Evolutionary conservation across 805 yeast species (phyloP).

Genomic region (Kodamaea neixiangensis): DNA sequence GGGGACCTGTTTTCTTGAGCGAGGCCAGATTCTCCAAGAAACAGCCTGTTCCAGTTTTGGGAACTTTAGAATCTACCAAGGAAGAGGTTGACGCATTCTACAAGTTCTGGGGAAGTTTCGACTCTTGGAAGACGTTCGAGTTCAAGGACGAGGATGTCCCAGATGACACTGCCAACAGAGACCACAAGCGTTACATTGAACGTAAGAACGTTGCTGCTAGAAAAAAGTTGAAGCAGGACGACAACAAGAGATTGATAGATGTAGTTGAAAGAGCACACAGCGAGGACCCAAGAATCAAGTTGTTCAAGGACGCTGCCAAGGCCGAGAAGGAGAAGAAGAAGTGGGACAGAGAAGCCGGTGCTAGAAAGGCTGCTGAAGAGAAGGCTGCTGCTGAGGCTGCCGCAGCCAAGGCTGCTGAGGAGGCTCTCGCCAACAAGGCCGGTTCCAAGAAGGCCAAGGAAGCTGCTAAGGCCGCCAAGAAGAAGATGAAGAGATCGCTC

Average conservation of each 20-base stretch:
- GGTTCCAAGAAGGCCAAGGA: conserved; percentile 83
- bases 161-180: conserved; percentile 98
- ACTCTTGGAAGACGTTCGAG: conserved; percentile 98
- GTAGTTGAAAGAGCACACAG: conserved; percentile 83
- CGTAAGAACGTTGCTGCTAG: conserved; percentile 96
- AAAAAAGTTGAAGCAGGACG: conserved; percentile 97
- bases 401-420: conserved; percentile 74
- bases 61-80: conserved; percentile 66
- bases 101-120: conserved; percentile 88
- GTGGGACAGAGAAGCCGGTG: conserved; percentile 98
- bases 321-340: conserved; percentile 91
- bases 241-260: conserved; percentile 84
- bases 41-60: conserved; percentile 85
- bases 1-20: conserved; percentile 88
- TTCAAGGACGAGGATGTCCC: conserved; percentile 99
- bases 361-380: conserved; percentile 93
- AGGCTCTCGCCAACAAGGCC: conserved; percentile 58
- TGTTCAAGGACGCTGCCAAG: conserved; percentile 92
- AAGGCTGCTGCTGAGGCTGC: conserved; percentile 87
- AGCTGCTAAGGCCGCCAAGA: conserved; percentile 95
- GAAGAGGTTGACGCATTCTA: conserved; percentile 86
- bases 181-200: conserved; percentile 97
- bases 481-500: conserved; percentile 91
- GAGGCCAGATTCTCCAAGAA: conserved; percentile 92
- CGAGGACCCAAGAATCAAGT: conserved; percentile 93